Conservation (phyloP, 768 basidiomycete genomes). For the Asterophora lycoperdoides region DNA sequence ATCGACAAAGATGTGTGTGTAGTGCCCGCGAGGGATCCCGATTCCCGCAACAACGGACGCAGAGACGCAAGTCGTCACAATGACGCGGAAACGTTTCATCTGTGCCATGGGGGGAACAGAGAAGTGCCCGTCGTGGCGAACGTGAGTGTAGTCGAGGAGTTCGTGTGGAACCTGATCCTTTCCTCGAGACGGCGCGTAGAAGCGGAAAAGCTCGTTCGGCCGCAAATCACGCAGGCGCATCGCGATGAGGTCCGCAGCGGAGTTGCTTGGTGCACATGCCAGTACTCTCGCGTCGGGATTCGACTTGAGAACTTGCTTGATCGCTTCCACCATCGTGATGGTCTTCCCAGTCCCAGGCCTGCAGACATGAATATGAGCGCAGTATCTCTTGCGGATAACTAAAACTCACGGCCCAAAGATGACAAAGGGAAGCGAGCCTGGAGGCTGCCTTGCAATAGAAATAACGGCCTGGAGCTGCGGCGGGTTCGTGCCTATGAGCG, state of each 20-base stretch:
- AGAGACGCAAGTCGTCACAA: slow-evolving; percentile 66
- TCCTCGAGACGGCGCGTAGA: slow-evolving; percentile 49
- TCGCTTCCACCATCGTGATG: slow-evolving; percentile 57
- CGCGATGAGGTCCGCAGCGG: slow-evolving; percentile 59
- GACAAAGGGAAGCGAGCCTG: slow-evolving; percentile 51
- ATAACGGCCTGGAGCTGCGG: slow-evolving; percentile 47
- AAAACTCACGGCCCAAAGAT: slow-evolving; percentile 60
- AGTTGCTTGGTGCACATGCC: slow-evolving; percentile 63
- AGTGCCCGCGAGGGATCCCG: slow-evolving; percentile 58
- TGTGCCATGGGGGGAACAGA: slow-evolving; percentile 34
- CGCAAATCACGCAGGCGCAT: slow-evolving; percentile 33
- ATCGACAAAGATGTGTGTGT: slow-evolving; percentile 65
- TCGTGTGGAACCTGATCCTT: slow-evolving; percentile 43
- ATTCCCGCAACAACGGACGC: slow-evolving; percentile 52
- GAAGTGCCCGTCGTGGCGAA: slow-evolving; percentile 33
- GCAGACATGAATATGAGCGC: background rate
- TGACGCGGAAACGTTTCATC: slow-evolving; percentile 43
- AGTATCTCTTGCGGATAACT: background rate
- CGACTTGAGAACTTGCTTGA: slow-evolving; percentile 42
- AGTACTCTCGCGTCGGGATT: slow-evolving; percentile 43
- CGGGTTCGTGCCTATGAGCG: slow-evolving; percentile 39
- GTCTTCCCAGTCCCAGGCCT: slow-evolving; percentile 70
- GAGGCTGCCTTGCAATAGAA: slow-evolving; percentile 38
- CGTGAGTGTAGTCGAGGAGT: slow-evolving; percentile 34
- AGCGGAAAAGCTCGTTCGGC: slow-evolving; percentile 44